phyloP scores from a whole-genome alignment of 2,329 filamentous ascomycete species.

The Xylariomycetidae sp. region DNA sequence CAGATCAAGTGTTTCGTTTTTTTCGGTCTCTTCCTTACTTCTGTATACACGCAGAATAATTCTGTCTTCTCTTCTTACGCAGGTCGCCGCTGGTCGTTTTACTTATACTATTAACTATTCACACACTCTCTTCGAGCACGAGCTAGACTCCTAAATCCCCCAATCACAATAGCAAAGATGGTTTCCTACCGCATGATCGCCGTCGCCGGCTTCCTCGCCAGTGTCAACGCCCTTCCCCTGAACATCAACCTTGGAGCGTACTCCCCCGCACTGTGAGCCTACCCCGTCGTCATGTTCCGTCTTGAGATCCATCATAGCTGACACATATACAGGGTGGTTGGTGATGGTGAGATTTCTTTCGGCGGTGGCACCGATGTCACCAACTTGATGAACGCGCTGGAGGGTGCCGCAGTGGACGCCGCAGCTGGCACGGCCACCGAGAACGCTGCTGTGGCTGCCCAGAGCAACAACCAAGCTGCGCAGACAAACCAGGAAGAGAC shows the following conservation, averaged over 20 bases:
- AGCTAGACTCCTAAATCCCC: neutral
- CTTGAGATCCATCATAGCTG: too few relatives aligned
- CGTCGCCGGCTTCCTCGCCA: conserved; percentile 32
- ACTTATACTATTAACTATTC: conserved; percentile 18
- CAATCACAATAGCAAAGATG: conserved; percentile 25
- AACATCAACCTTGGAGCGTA: conserved; percentile 42
- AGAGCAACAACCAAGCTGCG: neutral
- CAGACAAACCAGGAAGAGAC: conserved; percentile 10
- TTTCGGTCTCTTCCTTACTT: conserved; percentile 20
- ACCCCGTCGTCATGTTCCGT: too few relatives aligned
- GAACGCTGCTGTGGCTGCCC: conserved; percentile 14
- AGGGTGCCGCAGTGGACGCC: conserved; percentile 37
- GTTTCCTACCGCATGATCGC: conserved; percentile 31
- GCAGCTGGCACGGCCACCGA: conserved; percentile 19
- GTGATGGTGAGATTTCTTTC: conserved; percentile 31
- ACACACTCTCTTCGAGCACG: conserved; percentile 3
- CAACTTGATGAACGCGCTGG: conserved; percentile 39
- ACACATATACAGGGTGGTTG: conserved; percentile 27
- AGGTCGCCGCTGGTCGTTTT: conserved; percentile 33
- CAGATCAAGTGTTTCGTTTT: conserved; percentile 17
- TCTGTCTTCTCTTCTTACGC: conserved; percentile 25
- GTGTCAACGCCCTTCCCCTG: conserved; percentile 30
- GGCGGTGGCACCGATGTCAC: conserved; percentile 41
- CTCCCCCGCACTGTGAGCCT: conserved; percentile 37
- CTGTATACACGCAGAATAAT: conserved; percentile 16